These are phyloP conservation scores for Daldinia decipiens DNA, from an alignment of 495 filamentous ascomycete species.

Conservation along the genomic window DNA sequence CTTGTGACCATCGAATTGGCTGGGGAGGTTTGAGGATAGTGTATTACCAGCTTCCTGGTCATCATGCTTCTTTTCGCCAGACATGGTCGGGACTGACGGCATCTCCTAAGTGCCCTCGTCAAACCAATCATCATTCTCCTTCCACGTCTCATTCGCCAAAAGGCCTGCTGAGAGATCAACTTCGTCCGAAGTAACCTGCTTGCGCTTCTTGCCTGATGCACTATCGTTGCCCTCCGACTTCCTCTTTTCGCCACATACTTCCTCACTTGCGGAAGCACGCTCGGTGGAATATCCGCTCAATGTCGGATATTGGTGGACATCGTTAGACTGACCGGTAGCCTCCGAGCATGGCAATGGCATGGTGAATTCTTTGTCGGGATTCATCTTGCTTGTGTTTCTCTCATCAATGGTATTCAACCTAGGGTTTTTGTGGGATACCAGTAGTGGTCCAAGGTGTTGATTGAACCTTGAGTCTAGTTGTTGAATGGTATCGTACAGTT, in stretches of 20 bases:
- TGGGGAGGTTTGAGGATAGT: background rate
- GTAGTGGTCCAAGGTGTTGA: constrained; percentile 18
- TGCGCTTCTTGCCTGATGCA: constrained; percentile 10
- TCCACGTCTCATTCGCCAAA: background rate
- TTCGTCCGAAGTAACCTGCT: background rate
- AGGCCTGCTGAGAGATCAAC: background rate
- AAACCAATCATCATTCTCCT: background rate
- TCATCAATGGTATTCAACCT: background rate
- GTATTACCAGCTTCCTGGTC: background rate
- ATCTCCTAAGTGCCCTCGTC: constrained; percentile 30
- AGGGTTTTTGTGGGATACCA: background rate
- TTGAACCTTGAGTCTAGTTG: constrained; percentile 20
- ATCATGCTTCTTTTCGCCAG: background rate
- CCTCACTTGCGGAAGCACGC: background rate
- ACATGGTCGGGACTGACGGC: constrained; percentile 14
- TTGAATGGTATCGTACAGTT: constrained; percentile 15
- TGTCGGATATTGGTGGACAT: background rate
- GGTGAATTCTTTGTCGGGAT: background rate
- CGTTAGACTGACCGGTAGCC: background rate
- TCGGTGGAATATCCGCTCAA: background rate
- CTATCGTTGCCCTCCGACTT: background rate
- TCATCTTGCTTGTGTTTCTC: constrained; percentile 8
- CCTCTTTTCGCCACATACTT: background rate
- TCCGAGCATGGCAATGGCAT: background rate
- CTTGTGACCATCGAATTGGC: background rate